A percentile compares a stretch with the other conserved stretches of the same genome.
Evolutionary conservation across 139 green algal genomes (phyloP).

Genomic region (Deuterostichococcus epilithicus): DNA sequence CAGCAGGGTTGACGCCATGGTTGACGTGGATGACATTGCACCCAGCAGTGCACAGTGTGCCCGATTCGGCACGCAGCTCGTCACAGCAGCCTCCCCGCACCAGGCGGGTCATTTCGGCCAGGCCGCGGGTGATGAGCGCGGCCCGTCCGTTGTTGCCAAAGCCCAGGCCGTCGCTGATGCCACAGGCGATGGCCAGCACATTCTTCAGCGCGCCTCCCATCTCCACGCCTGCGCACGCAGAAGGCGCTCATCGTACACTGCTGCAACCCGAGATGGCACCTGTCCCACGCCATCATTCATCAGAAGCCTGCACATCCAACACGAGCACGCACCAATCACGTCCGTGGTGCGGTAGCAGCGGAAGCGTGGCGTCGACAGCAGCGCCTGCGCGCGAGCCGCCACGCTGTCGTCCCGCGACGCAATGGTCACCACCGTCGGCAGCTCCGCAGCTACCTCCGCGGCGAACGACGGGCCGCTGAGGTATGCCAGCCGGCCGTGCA

Average conservation of each 20-base stretch:
- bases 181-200: slow-evolving; percentile 62
- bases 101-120: slow-evolving; percentile 73
- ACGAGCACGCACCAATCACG: slow-evolving; percentile 23
- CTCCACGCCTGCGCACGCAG: slow-evolving; percentile 35
- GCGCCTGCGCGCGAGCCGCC: slow-evolving; percentile 22
- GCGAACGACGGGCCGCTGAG: neutral
- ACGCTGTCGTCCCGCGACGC: slow-evolving; percentile 33
- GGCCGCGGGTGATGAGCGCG: slow-evolving; percentile 53
- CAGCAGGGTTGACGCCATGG: too few species aligned
- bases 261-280: neutral
- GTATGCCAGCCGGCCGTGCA: slow-evolving; percentile 6
- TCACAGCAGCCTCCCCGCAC: slow-evolving; percentile 13
- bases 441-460: slow-evolving; percentile 32
- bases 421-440: slow-evolving; percentile 54
- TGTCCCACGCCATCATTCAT: neutral
- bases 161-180: slow-evolving; percentile 57
- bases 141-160: slow-evolving; percentile 50
- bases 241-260: neutral
- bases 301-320: neutral
- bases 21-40: too few species aligned
- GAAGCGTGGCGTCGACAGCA: slow-evolving; percentile 50
- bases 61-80: too few species aligned
- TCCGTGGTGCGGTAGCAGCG: slow-evolving; percentile 62
- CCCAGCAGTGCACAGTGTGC: too few species aligned
- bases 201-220: slow-evolving; percentile 66